Conservation (phyloP, 495 filamentous ascomycete genomes). For the Podospora fimiseda region DNA sequence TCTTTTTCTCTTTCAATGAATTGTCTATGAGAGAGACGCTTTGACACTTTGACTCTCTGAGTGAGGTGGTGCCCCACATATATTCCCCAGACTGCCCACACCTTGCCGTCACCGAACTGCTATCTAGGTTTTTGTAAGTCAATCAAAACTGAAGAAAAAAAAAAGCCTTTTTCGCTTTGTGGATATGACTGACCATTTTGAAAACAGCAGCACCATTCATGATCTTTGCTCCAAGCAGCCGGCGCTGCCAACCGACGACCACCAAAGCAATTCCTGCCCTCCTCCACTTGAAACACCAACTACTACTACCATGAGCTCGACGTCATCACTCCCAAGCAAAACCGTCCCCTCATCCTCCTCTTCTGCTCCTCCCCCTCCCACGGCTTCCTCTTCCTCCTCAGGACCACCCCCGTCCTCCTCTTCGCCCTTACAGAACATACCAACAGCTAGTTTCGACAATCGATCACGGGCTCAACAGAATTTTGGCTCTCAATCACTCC, state of each 20-base stretch:
- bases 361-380: constrained; percentile 22
- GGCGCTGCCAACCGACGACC: not conserved
- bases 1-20: no score
- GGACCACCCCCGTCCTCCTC: constrained; percentile 22
- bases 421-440: constrained; percentile 11
- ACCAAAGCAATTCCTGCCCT: constrained; percentile 12
- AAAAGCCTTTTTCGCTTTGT: no score
- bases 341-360: constrained; percentile 34
- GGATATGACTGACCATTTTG: not conserved
- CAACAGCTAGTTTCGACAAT: constrained; percentile 41
- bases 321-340: constrained; percentile 37
- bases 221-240: not conserved
- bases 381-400: constrained; percentile 26
- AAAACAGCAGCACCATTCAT: not conserved
- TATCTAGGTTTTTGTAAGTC: no score
- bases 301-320: constrained; percentile 41
- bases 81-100: no score
- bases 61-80: no score
- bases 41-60: not conserved
- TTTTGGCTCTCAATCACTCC: constrained; percentile 43
- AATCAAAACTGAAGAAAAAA: no score
- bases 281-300: constrained; percentile 4
- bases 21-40: not conserved
- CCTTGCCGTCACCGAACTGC: no score
- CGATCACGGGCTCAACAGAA: constrained; percentile 56